Base-by-base conservation (phyloP, 169 alveolate genomes). In the Cryptosporidium xiaoi region DNA sequence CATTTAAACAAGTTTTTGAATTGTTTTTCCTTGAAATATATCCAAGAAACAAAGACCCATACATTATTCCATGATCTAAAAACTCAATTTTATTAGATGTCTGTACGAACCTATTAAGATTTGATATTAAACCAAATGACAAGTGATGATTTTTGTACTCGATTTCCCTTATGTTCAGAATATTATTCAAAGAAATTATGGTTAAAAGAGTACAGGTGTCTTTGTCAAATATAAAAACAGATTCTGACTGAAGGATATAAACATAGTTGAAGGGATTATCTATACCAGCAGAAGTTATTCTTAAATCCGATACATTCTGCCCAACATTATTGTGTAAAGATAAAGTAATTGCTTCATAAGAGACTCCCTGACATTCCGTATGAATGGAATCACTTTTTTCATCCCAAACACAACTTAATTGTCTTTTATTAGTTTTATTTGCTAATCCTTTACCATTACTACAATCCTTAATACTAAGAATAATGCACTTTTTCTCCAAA, bases 61-160 rank as follows among this genome's bases (percentile, higher is more conserved):
- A 77, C 71, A 77, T 77, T 29, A 77, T 40, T 40, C 87, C 87
- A 36, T 77, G 87, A 60, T 62, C 71, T 29, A 62, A 40, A 77
- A 77, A 77, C 56, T 77, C 77, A 44, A 77, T 60, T 46, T 18
- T 34, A 20, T 36, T 56, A 8, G 62, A 46, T 1, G 77, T 60
- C 16, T 58, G 71, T 24, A 77, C 51, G 56, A 77, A 77, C 20
- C 87, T 77, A 15, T 60, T 40, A n/a, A 77, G 46, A 60, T 62
- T 77, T 2, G 87, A 77, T n/a, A 77, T 77, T 16, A 62, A 7
- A 8, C 87, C 87, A 60, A 34, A 56, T 12, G 87, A 77, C 20
- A 77, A 51, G 36, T 77, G 87, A 29, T 24, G 18, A 24, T 77
- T 27, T 62, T 56, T 51, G 51, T 44, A 62, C 10, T 77, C 64